Conservation (phyloP, 2,329 filamentous ascomycete genomes). For the Nigrograna mackinnonii region DNA sequence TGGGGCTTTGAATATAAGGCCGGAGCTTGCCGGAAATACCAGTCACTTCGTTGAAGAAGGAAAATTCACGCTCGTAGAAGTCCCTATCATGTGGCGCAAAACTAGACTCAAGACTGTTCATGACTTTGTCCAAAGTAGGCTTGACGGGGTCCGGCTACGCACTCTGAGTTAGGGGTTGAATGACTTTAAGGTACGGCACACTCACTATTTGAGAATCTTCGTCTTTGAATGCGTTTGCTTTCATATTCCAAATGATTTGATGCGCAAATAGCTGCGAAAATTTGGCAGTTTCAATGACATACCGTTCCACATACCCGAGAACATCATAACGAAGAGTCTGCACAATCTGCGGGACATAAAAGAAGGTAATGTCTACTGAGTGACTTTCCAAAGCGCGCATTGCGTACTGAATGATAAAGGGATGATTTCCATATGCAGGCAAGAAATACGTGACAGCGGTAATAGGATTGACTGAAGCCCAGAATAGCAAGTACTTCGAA, state of each 20-base stretch:
- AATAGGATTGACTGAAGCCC: constrained; percentile 89
- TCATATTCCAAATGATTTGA: constrained; percentile 99
- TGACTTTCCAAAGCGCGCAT: constrained; percentile 95
- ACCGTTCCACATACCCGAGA: constrained; percentile 92
- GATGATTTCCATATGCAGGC: constrained; percentile 87
- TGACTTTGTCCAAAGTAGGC: constrained; percentile 88
- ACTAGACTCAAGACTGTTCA: constrained; percentile 77
- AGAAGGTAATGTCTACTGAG: constrained; percentile 96
- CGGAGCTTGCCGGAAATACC: constrained; percentile 93
- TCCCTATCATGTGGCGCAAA: constrained; percentile 78
- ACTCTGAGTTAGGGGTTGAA: constrained; percentile 8
- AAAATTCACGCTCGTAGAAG: constrained; percentile 94
- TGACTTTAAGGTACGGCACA: constrained; percentile 5
- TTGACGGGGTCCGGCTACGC: constrained; percentile 83
- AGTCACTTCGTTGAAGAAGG: constrained; percentile 98
- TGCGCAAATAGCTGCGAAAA: constrained; percentile 98
- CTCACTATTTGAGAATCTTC: constrained; percentile 84
- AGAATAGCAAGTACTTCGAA: constrained; percentile 83
- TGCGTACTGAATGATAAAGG: constrained; percentile 93
- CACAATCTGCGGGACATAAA: constrained; percentile 98
- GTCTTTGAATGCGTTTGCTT: constrained; percentile 97
- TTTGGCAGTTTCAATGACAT: constrained; percentile 94
- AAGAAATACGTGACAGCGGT: constrained; percentile 93
- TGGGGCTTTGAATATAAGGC: constrained; percentile 86
- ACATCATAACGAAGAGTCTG: constrained; percentile 92